Evolutionary conservation across 2,329 filamentous ascomycete genomes (phyloP), one percentile per base, ranked within the genome.

Genomic region (Bisporella sp.): DNA sequence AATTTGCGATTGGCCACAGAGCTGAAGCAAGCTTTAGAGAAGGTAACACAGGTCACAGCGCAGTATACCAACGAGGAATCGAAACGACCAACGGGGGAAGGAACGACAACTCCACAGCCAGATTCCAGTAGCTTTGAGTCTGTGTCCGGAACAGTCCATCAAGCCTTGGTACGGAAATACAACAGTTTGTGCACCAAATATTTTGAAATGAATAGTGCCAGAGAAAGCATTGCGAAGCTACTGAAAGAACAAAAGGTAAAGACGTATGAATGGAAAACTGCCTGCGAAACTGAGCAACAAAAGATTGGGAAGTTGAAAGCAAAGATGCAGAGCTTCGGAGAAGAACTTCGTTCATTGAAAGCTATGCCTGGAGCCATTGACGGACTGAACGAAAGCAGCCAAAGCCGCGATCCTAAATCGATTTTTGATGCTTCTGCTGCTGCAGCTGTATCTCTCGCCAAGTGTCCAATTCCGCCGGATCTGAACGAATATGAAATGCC

Each of bases 1-100:
- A 62, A 62, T 45, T 54, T 58, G 37, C 52, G 53, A 7, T 49
- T 62, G 9, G 47, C 50, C 4, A 42, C 31, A 30, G 55, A 56
- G 41, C 45, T 60, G 2, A 39, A 58, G 29, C 47, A 56, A 31
- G 46, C 50, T 4, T 13, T 54, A 5, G 42, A 48, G 11, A 40
- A 51, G 31, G 44, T 49, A 31, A 11, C 8, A 2, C 31, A 39
- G 29, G n/a, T 9, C 28, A 28, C 13, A n/a, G 44, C n/a, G 21
- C 13, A 11, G 7, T 21, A 21, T 13, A 5, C 13, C 11, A 11
- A 42, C 29, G 13, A 21, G n/a, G 4, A 13, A 12, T 12, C 7
- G 6, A 42, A 42, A 42, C 7, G 7, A 7, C n/a, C 13, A 35
- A 8, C 5, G 37, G 32, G 5, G 41, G 11, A 21, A 13, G 43